A percentile compares a stretch with the other conserved stretches of the same genome.
Conservation (phyloP, 2,329 filamentous ascomycete genomes). For the Monosporascus cannonballus region DNA sequence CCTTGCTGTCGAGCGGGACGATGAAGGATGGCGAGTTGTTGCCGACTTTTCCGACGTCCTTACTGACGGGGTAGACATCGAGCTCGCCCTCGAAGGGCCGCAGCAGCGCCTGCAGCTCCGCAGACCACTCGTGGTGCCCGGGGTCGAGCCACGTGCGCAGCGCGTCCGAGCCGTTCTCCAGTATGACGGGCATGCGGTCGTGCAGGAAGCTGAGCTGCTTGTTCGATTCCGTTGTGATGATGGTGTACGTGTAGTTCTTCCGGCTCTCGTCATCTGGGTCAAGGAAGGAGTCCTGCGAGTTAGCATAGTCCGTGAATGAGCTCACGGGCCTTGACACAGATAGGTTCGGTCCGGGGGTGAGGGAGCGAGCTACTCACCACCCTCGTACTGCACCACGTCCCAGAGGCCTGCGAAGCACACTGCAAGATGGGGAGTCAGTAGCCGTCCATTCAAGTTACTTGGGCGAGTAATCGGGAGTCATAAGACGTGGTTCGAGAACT, state of each 20-base stretch:
- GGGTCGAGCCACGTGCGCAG: slow-evolving; percentile 78
- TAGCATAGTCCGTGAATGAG: too few relatives aligned
- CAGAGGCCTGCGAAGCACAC: slow-evolving; percentile 87
- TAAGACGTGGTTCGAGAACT: too few relatives aligned
- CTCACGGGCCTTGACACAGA: background rate
- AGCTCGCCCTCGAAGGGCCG: slow-evolving; percentile 73
- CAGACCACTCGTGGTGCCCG: slow-evolving; percentile 62
- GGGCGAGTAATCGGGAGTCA: too few relatives aligned
- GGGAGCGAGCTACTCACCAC: slow-evolving; percentile 30
- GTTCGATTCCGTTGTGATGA: slow-evolving; percentile 88
- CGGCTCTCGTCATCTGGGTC: slow-evolving; percentile 38
- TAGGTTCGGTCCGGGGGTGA: background rate
- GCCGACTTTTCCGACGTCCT: slow-evolving; percentile 90
- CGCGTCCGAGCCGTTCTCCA: slow-evolving; percentile 67
- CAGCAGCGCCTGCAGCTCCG: slow-evolving; percentile 71
- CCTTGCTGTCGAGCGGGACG: slow-evolving; percentile 72
- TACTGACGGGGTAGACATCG: slow-evolving; percentile 78
- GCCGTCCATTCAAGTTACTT: too few relatives aligned
- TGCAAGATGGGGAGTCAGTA: too few relatives aligned
- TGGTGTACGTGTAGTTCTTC: slow-evolving; percentile 80
- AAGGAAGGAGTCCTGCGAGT: background rate
- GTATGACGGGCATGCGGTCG: slow-evolving; percentile 90
- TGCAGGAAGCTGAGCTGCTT: slow-evolving; percentile 80
- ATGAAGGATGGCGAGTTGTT: slow-evolving; percentile 83
- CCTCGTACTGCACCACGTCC: slow-evolving; percentile 78